A percentile compares a stretch with the other conserved stretches of the same genome.
phyloP scores from a whole-genome alignment of 495 filamentous ascomycete species.

The Xylaria grammica region DNA sequence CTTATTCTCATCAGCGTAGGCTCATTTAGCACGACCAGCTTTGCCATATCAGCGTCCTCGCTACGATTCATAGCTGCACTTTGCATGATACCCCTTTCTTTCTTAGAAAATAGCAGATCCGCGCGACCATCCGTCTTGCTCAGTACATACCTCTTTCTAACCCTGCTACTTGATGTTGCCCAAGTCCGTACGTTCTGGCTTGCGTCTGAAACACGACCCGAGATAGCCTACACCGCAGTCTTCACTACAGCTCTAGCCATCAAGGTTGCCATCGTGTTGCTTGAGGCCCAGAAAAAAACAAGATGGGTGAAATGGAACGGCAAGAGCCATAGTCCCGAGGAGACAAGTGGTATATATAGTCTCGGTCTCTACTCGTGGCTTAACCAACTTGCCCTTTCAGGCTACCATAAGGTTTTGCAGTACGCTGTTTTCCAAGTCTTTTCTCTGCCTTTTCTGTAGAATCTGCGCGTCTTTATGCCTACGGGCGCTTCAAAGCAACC shows the following conservation, averaged over 20 bases:
- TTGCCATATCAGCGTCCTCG: conserved; percentile 16
- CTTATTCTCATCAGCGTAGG: conserved; percentile 36
- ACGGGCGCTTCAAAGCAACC: no score
- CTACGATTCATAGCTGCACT: conserved; percentile 32
- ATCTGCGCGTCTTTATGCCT: not conserved
- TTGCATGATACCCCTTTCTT: conserved; percentile 29
- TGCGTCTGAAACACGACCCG: conserved; percentile 6
- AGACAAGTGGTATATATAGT: conserved; percentile 61
- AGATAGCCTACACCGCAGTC: conserved; percentile 34
- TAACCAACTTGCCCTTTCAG: conserved; percentile 56
- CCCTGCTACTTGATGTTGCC: conserved; percentile 47
- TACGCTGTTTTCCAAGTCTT: not conserved
- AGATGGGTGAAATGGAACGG: conserved; percentile 41
- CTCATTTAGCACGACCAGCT: conserved; percentile 32
- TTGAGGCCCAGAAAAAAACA: conserved; percentile 61
- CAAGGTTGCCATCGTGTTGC: conserved; percentile 53
- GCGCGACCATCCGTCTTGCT: no score
- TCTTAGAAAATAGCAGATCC: no score
- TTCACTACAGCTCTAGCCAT: conserved; percentile 52
- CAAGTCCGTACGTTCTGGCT: conserved; percentile 50
- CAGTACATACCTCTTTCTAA: conserved; percentile 44
- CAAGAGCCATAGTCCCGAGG: conserved; percentile 58
- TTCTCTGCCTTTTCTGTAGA: not conserved
- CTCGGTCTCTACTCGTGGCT: conserved; percentile 66
- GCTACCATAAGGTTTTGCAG: conserved; percentile 45